Evolutionary conservation across 371 early-diverging fungal genomes (phyloP), one percentile per base, ranked within the genome.

Genomic region (Polyrhizophydium stewartii): DNA sequence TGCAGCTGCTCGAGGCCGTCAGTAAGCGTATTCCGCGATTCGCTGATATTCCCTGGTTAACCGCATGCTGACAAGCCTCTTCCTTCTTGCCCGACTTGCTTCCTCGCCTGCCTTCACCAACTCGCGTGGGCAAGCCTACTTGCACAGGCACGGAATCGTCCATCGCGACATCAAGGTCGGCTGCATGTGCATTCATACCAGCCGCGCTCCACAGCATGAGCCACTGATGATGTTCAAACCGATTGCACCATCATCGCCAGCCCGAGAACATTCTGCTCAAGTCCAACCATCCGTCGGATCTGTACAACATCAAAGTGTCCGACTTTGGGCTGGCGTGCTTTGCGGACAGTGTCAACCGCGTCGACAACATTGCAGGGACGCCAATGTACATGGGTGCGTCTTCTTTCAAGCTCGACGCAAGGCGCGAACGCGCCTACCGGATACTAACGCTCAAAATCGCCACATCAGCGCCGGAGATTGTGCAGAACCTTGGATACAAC

Each of bases 271-370:
- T 73, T 25, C 64, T 73, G 16, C 50, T 73, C 3, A 65, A 66
- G 27, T 22, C 60, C 10, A 40, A 50, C 25, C 45, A 57, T 47
- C 68, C 66, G 1, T 30, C 61, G 13, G 70, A 70, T 35, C 58
- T 35, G 24, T 62, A 62, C 61, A 69, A 72, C 58, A 68, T 75
- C 52, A 72, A 73, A 55, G 66, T 75, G 1, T 68, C 69, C 3
- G 76, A 75, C 57, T 75, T 75, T 53, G 76, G 76, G 16, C 59
- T 75, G 41, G 76, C 76, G 31, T 73, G 73, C 19, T 70, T 59
- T 53, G 58, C 66, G 13, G 67, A 68, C 50, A 50, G 65, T 16
- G 68, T 73, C 56, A 65, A 63, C n/a, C 73, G 70, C 66, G 70
- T 75, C 60, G 76, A 72, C 22, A 72, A 73, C 43, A 60, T 72